These are phyloP conservation scores for Aspergillus taichungensis DNA, from an alignment of 495 filamentous ascomycete genomes.

Conservation along the genomic window DNA sequence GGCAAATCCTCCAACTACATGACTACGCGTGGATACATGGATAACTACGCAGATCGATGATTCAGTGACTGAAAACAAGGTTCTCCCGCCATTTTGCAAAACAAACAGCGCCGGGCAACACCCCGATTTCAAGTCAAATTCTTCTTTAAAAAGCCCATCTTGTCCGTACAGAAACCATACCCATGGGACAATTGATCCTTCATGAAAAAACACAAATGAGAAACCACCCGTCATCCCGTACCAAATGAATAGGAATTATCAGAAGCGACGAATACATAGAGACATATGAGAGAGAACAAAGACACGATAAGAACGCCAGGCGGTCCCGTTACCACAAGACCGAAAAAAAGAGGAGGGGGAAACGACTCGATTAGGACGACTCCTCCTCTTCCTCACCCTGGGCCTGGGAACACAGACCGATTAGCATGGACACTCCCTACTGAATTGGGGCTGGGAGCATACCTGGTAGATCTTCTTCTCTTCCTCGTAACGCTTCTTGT, in stretches of 20 bases:
- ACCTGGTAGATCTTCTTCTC: conserved; percentile 92
- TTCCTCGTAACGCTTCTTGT: conserved; percentile 98
- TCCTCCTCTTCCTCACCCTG: conserved; percentile 47
- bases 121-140: conserved; percentile 17
- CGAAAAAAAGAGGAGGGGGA: conserved; percentile 2
- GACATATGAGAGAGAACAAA: conserved; percentile 23
- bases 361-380: conserved; percentile 30
- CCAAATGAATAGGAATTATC: conserved; percentile 23
- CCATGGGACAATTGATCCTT: conserved; percentile 22
- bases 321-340: conserved; percentile 20
- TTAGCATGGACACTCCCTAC: conserved; percentile 7
- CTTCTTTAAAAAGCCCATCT: conserved; percentile 13
- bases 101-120: conserved; percentile 13
- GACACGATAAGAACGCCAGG: conserved; percentile 29
- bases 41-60: too few relatives aligned
- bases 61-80: conserved; percentile 12
- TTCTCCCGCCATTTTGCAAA: conserved; percentile 6
- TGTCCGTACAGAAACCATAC: conserved; percentile 24
- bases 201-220: conserved; percentile 32
- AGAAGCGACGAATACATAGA: conserved; percentile 11
- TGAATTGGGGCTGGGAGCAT: conserved; percentile 22
- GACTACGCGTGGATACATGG: too few relatives aligned
- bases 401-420: conserved; percentile 20
- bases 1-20: too few relatives aligned
- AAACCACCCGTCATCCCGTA: conserved; percentile 36